A percentile compares a stretch with the other conserved stretches of the same genome.
Evolutionary conservation across 1,139 yeast species (phyloP).

Genomic region (Yamadazyma aaseri): DNA sequence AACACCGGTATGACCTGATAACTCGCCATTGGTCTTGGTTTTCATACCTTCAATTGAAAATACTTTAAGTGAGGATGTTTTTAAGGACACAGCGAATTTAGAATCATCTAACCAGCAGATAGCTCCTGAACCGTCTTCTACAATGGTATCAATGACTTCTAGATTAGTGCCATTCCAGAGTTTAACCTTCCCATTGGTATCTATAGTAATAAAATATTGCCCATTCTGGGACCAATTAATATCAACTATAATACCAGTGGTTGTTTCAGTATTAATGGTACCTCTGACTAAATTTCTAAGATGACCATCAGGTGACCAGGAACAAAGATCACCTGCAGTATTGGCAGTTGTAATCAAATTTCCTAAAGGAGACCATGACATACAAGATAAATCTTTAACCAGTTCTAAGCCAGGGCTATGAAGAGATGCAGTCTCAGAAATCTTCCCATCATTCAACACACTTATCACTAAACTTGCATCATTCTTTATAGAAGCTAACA

Average conservation of each 20-base stretch:
- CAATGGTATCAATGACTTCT: slow-evolving; percentile 28
- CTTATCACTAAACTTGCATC: slow-evolving; percentile 36
- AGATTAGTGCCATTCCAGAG: slow-evolving; percentile 42
- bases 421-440: slow-evolving; percentile 36
- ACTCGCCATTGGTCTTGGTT: slow-evolving; percentile 53
- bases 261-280: slow-evolving; percentile 11
- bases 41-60: slow-evolving; percentile 44
- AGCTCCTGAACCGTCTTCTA: slow-evolving; percentile 4
- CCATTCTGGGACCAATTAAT: slow-evolving; percentile 40
- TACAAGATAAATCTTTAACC: slow-evolving; percentile 32
- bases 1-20: slow-evolving; percentile 67
- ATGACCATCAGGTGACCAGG: slow-evolving; percentile 68
- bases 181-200: slow-evolving; percentile 30
- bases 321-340: slow-evolving; percentile 61
- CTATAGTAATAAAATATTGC: slow-evolving; percentile 34
- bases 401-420: slow-evolving; percentile 27
- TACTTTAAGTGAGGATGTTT: slow-evolving; percentile 55
- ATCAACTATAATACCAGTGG: slow-evolving; percentile 17
- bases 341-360: slow-evolving; percentile 55
- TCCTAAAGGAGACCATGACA: slow-evolving; percentile 69
- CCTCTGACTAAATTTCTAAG: slow-evolving; percentile 52
- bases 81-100: slow-evolving; percentile 70
- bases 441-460: slow-evolving; percentile 29
- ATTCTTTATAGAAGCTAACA: slow-evolving; percentile 38
- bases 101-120: slow-evolving; percentile 68